A percentile compares a stretch with the other conserved stretches of the same genome.
These are phyloP conservation scores for Silene conica DNA, from an alignment of 148 eudicot species.

Conservation along the genomic window DNA sequence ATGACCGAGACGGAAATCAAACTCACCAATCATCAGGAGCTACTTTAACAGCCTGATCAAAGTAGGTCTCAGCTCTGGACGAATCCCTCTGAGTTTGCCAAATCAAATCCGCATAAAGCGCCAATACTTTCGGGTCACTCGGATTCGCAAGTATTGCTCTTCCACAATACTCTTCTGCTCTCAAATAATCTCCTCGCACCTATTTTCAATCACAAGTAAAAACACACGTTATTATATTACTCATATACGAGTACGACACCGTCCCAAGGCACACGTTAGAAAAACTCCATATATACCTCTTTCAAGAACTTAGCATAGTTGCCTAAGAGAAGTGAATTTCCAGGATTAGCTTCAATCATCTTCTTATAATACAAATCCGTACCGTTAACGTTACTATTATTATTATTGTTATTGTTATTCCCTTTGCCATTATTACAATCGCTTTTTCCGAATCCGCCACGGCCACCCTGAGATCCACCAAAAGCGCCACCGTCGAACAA, in stretches of 20 bases:
- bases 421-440: background rate
- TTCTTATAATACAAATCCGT: conserved; percentile 47
- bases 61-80: conserved; percentile 38
- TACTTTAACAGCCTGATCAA: conserved; percentile 56
- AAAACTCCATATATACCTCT: conserved; percentile 33
- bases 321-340: conserved; percentile 46
- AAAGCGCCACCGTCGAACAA: conserved; percentile 15
- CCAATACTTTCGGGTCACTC: conserved; percentile 36
- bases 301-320: conserved; percentile 56
- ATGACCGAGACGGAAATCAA: too few relatives aligned
- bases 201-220: conserved; percentile 10
- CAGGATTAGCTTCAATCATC: conserved; percentile 62
- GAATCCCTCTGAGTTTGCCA: conserved; percentile 49
- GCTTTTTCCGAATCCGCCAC: conserved; percentile 23
- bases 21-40: conserved; percentile 51
- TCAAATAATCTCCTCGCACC: conserved; percentile 48
- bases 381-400: background rate
- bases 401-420: conserved; percentile 22
- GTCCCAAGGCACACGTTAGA: too few relatives aligned
- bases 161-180: conserved; percentile 62
- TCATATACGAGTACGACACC: too few relatives aligned
- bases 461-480: conserved; percentile 26
- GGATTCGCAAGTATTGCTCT: conserved; percentile 55
- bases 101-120: conserved; percentile 50
- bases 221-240: too few relatives aligned